A percentile compares a stretch with the other conserved stretches of the same genome.
Evolutionary conservation across 1,284 basidiomycete species (phyloP).

Genomic region (Fomitiporia mediterranea): DNA sequence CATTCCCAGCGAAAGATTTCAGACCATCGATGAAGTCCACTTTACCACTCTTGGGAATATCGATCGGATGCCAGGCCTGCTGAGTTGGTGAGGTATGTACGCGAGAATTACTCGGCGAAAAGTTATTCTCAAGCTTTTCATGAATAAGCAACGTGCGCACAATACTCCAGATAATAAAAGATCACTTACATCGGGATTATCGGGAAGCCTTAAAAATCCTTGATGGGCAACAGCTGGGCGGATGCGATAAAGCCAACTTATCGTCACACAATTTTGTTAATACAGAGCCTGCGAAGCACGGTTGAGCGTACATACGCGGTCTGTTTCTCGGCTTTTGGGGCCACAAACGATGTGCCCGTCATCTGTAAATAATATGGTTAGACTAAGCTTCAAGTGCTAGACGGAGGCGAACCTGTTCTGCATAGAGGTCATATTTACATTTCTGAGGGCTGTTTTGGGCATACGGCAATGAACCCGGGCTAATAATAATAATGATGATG

Average conservation of each 20-base stretch:
- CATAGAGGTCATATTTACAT: conserved; percentile 35
- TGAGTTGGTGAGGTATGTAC: conserved; percentile 62
- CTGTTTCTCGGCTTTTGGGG: conserved; percentile 38
- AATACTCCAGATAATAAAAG: conserved; percentile 14
- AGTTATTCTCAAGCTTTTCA: conserved; percentile 50
- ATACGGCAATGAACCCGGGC: conserved; percentile 33
- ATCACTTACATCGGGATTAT: conserved; percentile 52
- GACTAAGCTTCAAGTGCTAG: neutral
- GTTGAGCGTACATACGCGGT: conserved; percentile 34
- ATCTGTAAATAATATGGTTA: conserved; percentile 24
- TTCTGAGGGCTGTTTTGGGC: conserved; percentile 37
- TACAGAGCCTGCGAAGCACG: neutral
- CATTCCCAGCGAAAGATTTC: conserved; percentile 61
- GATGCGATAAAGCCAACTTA: conserved; percentile 57
- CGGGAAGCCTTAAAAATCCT: conserved; percentile 50
- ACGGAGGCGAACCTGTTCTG: conserved; percentile 28
- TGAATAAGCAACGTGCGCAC: conserved; percentile 9
- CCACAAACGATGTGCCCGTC: conserved; percentile 38
- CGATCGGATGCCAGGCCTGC: conserved; percentile 65
- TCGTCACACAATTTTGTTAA: conserved; percentile 1
- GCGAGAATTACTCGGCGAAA: conserved; percentile 53
- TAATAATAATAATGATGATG: too few relatives aligned
- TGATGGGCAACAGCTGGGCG: conserved; percentile 68
- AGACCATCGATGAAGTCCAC: conserved; percentile 61
- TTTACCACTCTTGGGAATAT: conserved; percentile 43